Evolutionary conservation across 202 grass and related monocot species (phyloP).

Genomic region (Saccharum hybrid): DNA sequence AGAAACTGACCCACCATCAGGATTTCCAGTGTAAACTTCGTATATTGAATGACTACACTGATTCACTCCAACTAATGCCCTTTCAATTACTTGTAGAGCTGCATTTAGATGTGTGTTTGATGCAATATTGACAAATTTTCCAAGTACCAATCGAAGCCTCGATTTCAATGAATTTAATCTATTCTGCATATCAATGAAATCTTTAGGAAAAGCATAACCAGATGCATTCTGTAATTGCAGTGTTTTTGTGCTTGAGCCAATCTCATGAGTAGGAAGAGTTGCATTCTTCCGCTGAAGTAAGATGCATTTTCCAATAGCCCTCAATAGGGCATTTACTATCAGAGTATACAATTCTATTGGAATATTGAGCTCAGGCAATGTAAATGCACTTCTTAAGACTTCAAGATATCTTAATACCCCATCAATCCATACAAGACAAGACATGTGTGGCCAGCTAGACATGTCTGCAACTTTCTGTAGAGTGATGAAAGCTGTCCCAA

Average conservation of each 20-base stretch:
- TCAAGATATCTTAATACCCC: constrained; percentile 81
- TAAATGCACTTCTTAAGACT: constrained; percentile 65
- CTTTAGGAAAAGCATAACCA: constrained; percentile 43
- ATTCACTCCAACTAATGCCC: constrained; percentile 81
- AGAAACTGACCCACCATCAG: constrained; percentile 66
- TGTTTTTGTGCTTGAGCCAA: constrained; percentile 77
- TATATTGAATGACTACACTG: constrained; percentile 67
- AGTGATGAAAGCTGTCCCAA: constrained; percentile 65
- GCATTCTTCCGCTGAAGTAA: constrained; percentile 82
- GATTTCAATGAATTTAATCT: constrained; percentile 72
- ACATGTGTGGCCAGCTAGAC: constrained; percentile 58
- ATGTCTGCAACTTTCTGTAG: constrained; percentile 79
- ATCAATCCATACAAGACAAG: constrained; percentile 80
- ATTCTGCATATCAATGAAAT: constrained; percentile 49
- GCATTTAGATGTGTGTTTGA: constrained; percentile 58
- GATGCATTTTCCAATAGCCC: constrained; percentile 88
- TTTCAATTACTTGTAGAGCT: constrained; percentile 78
- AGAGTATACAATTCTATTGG: constrained; percentile 71
- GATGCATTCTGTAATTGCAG: constrained; percentile 55
- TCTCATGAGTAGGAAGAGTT: constrained; percentile 81
- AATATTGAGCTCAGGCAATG: constrained; percentile 61
- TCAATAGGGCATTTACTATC: constrained; percentile 70
- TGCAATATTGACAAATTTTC: constrained; percentile 67
- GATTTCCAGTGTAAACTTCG: constrained; percentile 72
- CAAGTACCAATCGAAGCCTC: constrained; percentile 74